These are phyloP conservation scores for Citeromyces hawaiiensis DNA, from an alignment of 1,139 yeast species.

Conservation along the genomic window DNA sequence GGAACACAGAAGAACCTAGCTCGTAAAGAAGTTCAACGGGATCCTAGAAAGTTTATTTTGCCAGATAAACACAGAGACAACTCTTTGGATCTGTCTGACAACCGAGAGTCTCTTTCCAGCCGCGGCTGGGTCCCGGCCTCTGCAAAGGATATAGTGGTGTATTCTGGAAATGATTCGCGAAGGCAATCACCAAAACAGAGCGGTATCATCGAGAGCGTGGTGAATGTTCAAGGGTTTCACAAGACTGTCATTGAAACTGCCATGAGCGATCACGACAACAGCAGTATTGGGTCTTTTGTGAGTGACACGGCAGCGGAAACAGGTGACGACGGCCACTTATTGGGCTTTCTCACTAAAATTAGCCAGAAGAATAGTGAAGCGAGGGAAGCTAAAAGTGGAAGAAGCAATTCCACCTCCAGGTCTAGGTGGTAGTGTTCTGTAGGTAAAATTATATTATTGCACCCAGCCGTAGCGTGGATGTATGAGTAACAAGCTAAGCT, in stretches of 20 bases:
- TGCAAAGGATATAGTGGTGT: neutral
- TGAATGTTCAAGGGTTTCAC: slow-evolving; percentile 73
- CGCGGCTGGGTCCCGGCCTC: neutral
- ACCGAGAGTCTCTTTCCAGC: neutral
- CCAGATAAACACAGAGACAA: slow-evolving; percentile 2
- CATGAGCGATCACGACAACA: slow-evolving; percentile 6
- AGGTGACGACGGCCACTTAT: neutral
- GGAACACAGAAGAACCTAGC: slow-evolving; percentile 13
- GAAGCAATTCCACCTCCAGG: neutral
- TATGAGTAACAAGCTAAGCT: neutral
- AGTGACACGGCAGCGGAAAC: neutral
- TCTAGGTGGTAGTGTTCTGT: neutral
- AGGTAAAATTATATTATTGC: neutral
- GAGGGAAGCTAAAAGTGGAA: neutral
- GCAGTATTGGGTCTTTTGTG: neutral
- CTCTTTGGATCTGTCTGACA: slow-evolving; percentile 5
- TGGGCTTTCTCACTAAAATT: neutral
- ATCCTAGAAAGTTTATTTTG: slow-evolving; percentile 3
- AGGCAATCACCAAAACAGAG: slow-evolving; percentile 25
- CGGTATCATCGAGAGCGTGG: slow-evolving; percentile 75
- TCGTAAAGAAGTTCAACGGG: neutral
- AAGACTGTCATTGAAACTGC: slow-evolving; percentile 72
- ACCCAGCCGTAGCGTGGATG: neutral
- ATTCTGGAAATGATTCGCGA: neutral
- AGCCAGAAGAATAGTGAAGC: neutral